Percentiles rank a stretch among this genome's conserved stretches.
These are phyloP conservation scores for Schoenoplectus tabernaemontani DNA, from an alignment of 202 grass and related monocot species.

Conservation along the genomic window DNA sequence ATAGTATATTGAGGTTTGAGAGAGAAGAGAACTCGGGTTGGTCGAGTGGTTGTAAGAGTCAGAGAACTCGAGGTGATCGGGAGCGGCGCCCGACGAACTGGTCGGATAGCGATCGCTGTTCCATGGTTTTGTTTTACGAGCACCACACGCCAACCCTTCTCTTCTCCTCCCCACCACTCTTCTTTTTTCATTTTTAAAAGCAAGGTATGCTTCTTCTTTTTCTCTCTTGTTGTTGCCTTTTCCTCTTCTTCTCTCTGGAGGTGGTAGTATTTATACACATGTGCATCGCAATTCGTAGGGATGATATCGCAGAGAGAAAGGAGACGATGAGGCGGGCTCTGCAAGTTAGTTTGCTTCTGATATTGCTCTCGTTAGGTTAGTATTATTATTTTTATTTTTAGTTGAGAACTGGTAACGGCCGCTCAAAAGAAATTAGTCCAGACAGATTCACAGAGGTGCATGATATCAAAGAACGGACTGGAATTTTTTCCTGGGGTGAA, in stretches of 20 bases:
- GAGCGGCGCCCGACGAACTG: constrained; percentile 4
- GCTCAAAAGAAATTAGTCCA: neutral
- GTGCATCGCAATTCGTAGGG: neutral
- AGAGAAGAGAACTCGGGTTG: neutral
- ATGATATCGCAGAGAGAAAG: constrained; percentile 12
- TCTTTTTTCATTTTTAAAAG: neutral
- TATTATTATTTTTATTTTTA: neutral
- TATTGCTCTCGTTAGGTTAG: constrained; percentile 15
- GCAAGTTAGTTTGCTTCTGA: neutral
- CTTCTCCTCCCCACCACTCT: neutral
- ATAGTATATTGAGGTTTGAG: neutral
- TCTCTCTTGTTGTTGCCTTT: neutral
- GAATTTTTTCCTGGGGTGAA: too few relatives aligned
- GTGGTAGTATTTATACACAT: neutral
- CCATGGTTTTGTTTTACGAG: neutral
- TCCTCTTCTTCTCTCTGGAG: neutral
- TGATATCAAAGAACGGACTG: neutral
- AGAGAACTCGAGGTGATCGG: neutral
- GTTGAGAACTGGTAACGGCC: neutral
- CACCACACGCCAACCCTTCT: neutral
- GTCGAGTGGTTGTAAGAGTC: neutral
- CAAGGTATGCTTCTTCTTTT: neutral
- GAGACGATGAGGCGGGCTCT: neutral
- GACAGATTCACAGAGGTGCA: neutral
- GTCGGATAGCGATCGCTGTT: neutral